These are phyloP conservation scores for Hortaea sp. DNA, from an alignment of 2,329 filamentous ascomycete genomes.

Conservation along the genomic window DNA sequence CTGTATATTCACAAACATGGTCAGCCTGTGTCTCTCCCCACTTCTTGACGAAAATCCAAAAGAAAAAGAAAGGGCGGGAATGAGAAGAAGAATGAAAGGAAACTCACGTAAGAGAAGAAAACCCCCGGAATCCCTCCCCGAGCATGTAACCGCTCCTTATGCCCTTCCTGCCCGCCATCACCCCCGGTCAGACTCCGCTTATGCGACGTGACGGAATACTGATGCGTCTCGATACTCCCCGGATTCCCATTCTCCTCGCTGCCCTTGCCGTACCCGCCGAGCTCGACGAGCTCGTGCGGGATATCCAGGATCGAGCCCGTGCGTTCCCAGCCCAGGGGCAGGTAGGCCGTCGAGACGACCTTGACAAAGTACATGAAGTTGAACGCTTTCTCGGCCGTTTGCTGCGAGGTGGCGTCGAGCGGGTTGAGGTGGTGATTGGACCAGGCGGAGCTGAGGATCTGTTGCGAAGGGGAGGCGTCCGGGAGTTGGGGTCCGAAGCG, in stretches of 20 bases:
- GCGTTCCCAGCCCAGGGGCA: conserved; percentile 81
- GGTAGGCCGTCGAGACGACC: conserved; percentile 90
- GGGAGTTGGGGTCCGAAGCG: conserved; percentile 90
- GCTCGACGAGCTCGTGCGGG: conserved; percentile 43
- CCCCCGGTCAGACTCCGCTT: conserved; percentile 80
- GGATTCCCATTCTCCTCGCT: conserved; percentile 29
- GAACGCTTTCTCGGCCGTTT: conserved; percentile 69
- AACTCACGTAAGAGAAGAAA: conserved; percentile 91
- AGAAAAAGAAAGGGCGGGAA: too few relatives aligned
- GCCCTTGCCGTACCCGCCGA: conserved; percentile 59
- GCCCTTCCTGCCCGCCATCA: conserved; percentile 73
- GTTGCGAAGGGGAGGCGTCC: conserved; percentile 51
- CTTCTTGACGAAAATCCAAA: too few relatives aligned
- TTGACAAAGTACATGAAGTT: conserved; percentile 99
- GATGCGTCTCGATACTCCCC: conserved; percentile 90
- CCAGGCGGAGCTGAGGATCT: conserved; percentile 50
- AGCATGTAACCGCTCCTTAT: conserved; percentile 84
- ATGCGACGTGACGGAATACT: conserved; percentile 96
- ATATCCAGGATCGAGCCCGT: conserved; percentile 30
- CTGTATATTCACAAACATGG: conserved; percentile 5
- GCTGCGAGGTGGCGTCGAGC: conserved; percentile 69
- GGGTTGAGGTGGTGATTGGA: conserved; percentile 89
- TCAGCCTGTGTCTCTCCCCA: conserved; percentile 43
- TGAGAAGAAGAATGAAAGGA: too few relatives aligned
- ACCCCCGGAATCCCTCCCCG: conserved; percentile 89